A percentile compares a stretch with the other conserved stretches of the same genome.
These are phyloP conservation scores for Eutrema salsugineum DNA, from an alignment of 441 rosid genomes.

Conservation along the genomic window DNA sequence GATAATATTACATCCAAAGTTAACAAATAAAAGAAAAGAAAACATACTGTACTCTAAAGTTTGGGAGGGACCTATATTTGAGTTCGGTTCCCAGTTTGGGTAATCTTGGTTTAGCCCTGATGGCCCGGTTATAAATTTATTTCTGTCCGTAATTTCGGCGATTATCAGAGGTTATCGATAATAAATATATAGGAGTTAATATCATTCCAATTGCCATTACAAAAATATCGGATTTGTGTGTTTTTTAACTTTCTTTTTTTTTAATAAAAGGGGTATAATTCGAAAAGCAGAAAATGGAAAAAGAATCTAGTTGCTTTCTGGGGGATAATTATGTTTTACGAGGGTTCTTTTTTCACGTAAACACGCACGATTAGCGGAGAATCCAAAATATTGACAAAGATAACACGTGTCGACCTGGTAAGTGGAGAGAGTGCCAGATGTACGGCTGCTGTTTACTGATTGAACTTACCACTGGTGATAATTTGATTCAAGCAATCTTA, in stretches of 20 bases:
- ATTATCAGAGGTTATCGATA: too few species aligned
- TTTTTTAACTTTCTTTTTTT: too few species aligned
- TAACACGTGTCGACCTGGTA: neutral
- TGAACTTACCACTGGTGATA: neutral
- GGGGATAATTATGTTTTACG: neutral
- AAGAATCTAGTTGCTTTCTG: constrained; percentile 10
- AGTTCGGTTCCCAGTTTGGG: neutral
- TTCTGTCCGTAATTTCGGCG: too few species aligned
- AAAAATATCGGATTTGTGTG: too few species aligned
- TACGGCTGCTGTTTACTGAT: neutral
- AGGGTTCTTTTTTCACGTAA: constrained; percentile 1
- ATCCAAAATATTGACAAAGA: neutral
- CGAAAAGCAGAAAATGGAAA: neutral
- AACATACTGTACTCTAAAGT: neutral
- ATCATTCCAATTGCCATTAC: too few species aligned
- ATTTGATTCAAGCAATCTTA: neutral
- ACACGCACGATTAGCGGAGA: constrained; percentile 22
- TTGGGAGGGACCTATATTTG: neutral
- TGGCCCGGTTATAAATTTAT: too few species aligned
- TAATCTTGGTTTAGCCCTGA: neutral
- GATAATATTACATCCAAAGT: neutral
- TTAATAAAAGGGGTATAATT: neutral
- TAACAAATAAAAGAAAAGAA: too few species aligned
- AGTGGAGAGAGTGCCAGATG: neutral
- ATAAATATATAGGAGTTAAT: too few species aligned